Conservation (phyloP, 1,139 yeast genomes). For the Saccharomyces hybrid region DNA sequence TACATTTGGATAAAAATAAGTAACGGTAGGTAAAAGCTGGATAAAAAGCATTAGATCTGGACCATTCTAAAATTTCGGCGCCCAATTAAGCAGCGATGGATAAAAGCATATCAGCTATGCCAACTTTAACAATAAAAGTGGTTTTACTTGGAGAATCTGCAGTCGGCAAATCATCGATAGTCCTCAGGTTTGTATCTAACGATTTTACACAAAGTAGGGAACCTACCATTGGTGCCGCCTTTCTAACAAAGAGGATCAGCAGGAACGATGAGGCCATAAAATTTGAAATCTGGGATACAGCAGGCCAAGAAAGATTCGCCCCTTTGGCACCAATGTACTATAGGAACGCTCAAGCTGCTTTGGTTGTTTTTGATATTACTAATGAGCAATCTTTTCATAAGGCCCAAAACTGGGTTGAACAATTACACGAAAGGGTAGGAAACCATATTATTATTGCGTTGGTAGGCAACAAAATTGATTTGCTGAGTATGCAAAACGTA, state of each 20-base stretch:
- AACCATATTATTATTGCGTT: constrained; percentile 87
- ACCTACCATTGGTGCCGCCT: constrained; percentile 98
- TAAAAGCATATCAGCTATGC: constrained; percentile 51
- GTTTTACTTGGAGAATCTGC: constrained; percentile 96
- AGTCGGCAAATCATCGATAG: constrained; percentile 91
- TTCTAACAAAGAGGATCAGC: constrained; percentile 87
- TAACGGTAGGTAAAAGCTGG: too few relatives aligned
- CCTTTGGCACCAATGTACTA: constrained; percentile 96
- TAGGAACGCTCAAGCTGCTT: constrained; percentile 94
- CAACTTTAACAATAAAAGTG: constrained; percentile 38
- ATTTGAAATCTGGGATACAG: constrained; percentile 98
- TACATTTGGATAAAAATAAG: not conserved
- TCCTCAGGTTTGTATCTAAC: constrained; percentile 84
- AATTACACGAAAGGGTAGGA: constrained; percentile 88
- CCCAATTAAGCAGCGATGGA: constrained; percentile 14
- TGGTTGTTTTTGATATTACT: constrained; percentile 91
- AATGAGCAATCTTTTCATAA: constrained; percentile 93
- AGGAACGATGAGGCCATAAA: constrained; percentile 85
- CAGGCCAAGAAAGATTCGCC: constrained; percentile 97
- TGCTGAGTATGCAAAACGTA: constrained; percentile 34
- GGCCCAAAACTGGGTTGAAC: constrained; percentile 98
- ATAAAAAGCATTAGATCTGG: too few relatives aligned
- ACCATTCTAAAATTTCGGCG: too few relatives aligned
- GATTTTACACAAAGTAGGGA: constrained; percentile 96
- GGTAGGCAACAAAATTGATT: constrained; percentile 86